Base-by-base conservation (phyloP, 2,329 filamentous ascomycete genomes). In the Aschersonia sp. region DNA sequence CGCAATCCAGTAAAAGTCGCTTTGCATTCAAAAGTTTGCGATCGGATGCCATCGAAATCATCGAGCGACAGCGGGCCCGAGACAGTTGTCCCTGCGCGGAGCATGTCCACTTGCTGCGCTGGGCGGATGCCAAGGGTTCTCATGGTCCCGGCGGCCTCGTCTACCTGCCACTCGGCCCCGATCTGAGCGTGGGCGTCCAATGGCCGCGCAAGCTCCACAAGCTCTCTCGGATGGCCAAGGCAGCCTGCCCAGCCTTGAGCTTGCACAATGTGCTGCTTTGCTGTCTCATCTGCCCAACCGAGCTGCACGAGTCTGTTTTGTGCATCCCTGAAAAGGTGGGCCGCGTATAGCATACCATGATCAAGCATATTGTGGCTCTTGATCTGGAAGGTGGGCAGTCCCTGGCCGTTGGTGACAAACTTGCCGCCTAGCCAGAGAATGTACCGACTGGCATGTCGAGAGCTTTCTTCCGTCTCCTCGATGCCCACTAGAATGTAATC, bases 261-360 rank as follows among this genome's bases (percentile, higher is more conserved):
- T 12, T 46, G 48, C 11, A 54, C 44, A 10, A 48, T 30, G 12
- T 46, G 37, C 43, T 49, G 40, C 30, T 49, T 52, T 2, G 52
- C 52, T 5, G 49, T 33, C 46, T 54, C 51, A 33, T 54, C 52
- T 4, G 51, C 52, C 52, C 51, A 54, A 6, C 52, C 52, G n/a
- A 54, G 51, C 45, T 54, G 52, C 6, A 54, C 42, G 10, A 53
- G 22, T 2, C 52, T 45, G 31, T 46, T 43, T 30, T 47, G 7
- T 11, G 48, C 48, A 39, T 56, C 56, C 31, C 47, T 47, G 51
- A 57, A 56, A 4, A 55, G 45, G 48, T 57, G 55, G 5, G 50
- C 52, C 5, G 56, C 56, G 47, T 57, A 56, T 9, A 54, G 40
- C 14, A 53, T 39, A 14, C 55, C 56, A 30, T 57, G 54, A 46